Percentiles rank a stretch among this genome's conserved stretches.
phyloP scores from a whole-genome alignment of 805 yeast genomes.

The Starmerella sp. region DNA sequence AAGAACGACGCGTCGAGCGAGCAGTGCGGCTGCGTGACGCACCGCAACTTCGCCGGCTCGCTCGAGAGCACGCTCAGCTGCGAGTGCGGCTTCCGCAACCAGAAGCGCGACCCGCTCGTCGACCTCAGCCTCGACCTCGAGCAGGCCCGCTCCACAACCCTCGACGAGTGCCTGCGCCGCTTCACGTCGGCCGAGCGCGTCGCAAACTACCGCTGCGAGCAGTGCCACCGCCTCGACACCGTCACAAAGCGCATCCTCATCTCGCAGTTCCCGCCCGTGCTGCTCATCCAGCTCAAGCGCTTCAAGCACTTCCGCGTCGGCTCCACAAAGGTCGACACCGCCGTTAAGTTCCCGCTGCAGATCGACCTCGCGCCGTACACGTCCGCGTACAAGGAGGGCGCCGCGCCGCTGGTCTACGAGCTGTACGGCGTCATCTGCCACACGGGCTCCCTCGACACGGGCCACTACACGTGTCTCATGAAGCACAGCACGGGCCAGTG shows the following conservation, averaged over 20 bases:
- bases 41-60: constrained; percentile 71
- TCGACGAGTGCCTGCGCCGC: constrained; percentile 58
- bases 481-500: constrained; percentile 42
- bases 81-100: constrained; percentile 44
- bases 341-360: constrained; percentile 59
- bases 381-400: constrained; percentile 2
- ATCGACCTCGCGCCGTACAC: constrained; percentile 59
- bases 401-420: constrained; percentile 46
- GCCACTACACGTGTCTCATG: constrained; percentile 78
- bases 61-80: constrained; percentile 73
- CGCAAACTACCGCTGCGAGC: constrained; percentile 62
- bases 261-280: constrained; percentile 59
- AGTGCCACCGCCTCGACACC: constrained; percentile 49
- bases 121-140: constrained; percentile 72
- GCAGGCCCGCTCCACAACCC: constrained; percentile 25
- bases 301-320: constrained; percentile 44
- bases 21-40: constrained; percentile 70
- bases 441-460: constrained; percentile 87
- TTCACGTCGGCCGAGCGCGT: constrained; percentile 70
- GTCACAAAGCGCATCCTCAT: constrained; percentile 66
- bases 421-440: constrained; percentile 81
- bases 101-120: constrained; percentile 75
- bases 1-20: constrained; percentile 8
- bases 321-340: constrained; percentile 60
- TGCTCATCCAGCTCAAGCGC: constrained; percentile 70